Base-by-base conservation (phyloP, 495 filamentous ascomycete genomes). In the Elasticomyces elasticus region DNA sequence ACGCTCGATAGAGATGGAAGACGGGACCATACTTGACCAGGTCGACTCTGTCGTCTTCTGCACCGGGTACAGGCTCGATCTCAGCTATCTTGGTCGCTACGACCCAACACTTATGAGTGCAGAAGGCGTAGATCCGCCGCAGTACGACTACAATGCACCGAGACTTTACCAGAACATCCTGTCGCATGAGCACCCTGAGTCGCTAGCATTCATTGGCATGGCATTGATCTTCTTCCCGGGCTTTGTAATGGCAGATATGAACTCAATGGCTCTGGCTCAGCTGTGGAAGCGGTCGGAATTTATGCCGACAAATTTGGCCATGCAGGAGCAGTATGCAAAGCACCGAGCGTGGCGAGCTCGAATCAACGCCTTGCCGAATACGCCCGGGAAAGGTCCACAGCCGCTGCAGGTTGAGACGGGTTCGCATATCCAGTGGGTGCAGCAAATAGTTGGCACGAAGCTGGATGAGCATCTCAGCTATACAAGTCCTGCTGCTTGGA, bases 41-140 rank as follows among this genome's bases (percentile, higher is more conserved):
- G 37, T 58, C 50, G 55, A 58, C 38, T 30, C 40, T 31, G 26
- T 58, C 55, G 44, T 58, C 30, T 58, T 35, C 30, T 58, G 55
- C 41, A 58, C 55, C 20, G 55, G 55, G 24, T 53, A 53, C 35
- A 20, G 37, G 26, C 28, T 51, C 41, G 42, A 58, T 24, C 43
- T 43, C 27, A 26, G 30, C 38, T 38, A 40, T 1, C 49, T 43
- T 15, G 38, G 28, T 22, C 31, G 30, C 22, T 23, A 43, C 38
- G 50, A 58, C 33, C 55, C 55, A 19, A 53, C 49, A 9, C 23
- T 0, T 27, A 19, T 35, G 19, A 46, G 38, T 15, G 7, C 38
- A 26, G 26, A 58, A 6, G 19, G 26, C 37, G 25, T 49, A 11
- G 22, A 24, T 2, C 33, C 24, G n/a, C 22, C 25, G 23, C 35